Conservation (phyloP, 2,329 filamentous ascomycete genomes). For the Nemania serpens region DNA sequence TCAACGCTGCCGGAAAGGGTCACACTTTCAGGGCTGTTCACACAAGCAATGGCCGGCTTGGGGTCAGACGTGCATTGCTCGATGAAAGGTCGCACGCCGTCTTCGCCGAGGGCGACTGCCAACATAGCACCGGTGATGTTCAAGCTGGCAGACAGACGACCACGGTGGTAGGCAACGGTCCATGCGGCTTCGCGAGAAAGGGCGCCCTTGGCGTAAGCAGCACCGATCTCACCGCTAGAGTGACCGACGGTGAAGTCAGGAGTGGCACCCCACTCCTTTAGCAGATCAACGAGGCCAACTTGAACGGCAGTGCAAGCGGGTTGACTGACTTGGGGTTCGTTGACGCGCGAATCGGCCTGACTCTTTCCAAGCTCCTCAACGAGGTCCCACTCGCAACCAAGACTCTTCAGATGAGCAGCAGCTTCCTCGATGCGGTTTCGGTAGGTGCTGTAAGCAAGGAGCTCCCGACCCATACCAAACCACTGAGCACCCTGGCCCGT, state of each 20-base stretch:
- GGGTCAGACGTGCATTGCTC: constrained; percentile 33
- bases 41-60: constrained; percentile 38
- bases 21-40: constrained; percentile 39
- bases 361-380: constrained; percentile 35
- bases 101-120: constrained; percentile 36
- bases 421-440: constrained; percentile 36
- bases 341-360: constrained; percentile 33
- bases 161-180: constrained; percentile 39
- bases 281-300: constrained; percentile 36
- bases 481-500: constrained; percentile 42
- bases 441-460: constrained; percentile 37
- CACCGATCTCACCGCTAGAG: constrained; percentile 49
- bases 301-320: constrained; percentile 38
- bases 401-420: constrained; percentile 33
- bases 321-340: constrained; percentile 40
- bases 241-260: constrained; percentile 45
- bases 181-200: constrained; percentile 41
- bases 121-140: constrained; percentile 37
- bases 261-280: constrained; percentile 39
- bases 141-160: constrained; percentile 36
- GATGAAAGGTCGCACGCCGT: constrained; percentile 32
- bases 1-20: constrained; percentile 38
- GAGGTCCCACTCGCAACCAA: constrained; percentile 37
- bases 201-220: constrained; percentile 48
- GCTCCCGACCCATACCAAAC: constrained; percentile 41